A percentile compares a stretch with the other conserved stretches of the same genome.
These are phyloP conservation scores for Xerocomellus chrysenteron DNA, from an alignment of 768 basidiomycete species.

Conservation along the genomic window DNA sequence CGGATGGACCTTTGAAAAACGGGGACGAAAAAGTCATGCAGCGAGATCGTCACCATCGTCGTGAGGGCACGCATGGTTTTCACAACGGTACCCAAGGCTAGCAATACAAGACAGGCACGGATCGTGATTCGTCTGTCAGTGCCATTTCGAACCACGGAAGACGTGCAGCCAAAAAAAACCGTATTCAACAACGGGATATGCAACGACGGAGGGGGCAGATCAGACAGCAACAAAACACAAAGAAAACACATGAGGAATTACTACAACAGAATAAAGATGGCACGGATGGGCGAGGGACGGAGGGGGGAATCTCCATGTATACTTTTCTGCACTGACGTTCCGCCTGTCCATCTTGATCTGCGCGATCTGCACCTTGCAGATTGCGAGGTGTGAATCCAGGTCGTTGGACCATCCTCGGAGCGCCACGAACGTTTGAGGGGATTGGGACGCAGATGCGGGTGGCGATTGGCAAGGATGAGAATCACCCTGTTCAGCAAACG, in stretches of 20 bases:
- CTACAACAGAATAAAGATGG: not conserved
- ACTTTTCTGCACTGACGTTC: not conserved
- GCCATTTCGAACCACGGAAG: not conserved
- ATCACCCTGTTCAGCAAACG: not conserved
- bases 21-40: too few relatives aligned
- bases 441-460: not conserved
- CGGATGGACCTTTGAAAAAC: too few relatives aligned
- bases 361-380: not conserved
- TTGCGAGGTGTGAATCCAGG: conserved; percentile 1
- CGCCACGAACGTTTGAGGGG: conserved; percentile 29
- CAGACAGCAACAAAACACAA: not conserved
- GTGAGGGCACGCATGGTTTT: not conserved
- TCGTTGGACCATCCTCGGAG: conserved; percentile 23
- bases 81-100: not conserved
- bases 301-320: not conserved
- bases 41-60: too few relatives aligned
- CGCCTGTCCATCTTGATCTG: not conserved
- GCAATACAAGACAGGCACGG: not conserved
- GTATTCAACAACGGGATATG: not conserved
- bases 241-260: not conserved
- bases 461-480: conserved; percentile 2
- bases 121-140: not conserved
- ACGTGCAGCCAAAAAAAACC: conserved; percentile 1
- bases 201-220: not conserved
- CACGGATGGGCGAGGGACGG: not conserved